Percentiles rank a stretch among this genome's conserved stretches.
These are phyloP conservation scores for Rhododendron molle DNA, from an alignment of 148 eudicot species.

Conservation along the genomic window DNA sequence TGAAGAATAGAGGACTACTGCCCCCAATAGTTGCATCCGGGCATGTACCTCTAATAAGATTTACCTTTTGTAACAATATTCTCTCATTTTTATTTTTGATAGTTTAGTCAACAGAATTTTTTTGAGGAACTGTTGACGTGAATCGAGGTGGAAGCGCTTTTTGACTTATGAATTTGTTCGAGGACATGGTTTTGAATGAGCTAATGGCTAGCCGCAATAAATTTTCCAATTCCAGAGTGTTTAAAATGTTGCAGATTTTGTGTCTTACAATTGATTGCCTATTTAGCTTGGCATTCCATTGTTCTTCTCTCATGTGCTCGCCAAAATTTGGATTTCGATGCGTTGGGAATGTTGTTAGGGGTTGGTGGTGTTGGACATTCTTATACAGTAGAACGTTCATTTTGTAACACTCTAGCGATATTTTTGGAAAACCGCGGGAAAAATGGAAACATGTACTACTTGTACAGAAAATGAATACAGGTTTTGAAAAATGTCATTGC, in stretches of 20 bases:
- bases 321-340: not conserved
- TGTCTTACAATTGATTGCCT: not conserved
- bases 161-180: not conserved
- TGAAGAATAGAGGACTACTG: slow-evolving; percentile 30
- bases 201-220: not conserved
- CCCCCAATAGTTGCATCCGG: not conserved
- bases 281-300: not conserved
- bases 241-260: not conserved
- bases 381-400: not conserved
- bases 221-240: not conserved
- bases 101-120: not conserved
- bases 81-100: not conserved
- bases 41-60: not conserved
- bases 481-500: not conserved
- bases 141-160: not conserved
- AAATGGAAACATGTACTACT: not conserved
- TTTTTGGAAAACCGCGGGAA: too few relatives aligned
- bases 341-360: not conserved
- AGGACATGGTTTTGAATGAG: not conserved
- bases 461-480: not conserved
- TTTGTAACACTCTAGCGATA: not conserved
- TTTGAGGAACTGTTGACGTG: not conserved
- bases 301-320: not conserved
- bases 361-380: not conserved
- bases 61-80: not conserved